A percentile compares a stretch with the other conserved stretches of the same genome.
Evolutionary conservation across 2,329 filamentous ascomycete genomes (phyloP).

Genomic region (Ascochyta lentis): DNA sequence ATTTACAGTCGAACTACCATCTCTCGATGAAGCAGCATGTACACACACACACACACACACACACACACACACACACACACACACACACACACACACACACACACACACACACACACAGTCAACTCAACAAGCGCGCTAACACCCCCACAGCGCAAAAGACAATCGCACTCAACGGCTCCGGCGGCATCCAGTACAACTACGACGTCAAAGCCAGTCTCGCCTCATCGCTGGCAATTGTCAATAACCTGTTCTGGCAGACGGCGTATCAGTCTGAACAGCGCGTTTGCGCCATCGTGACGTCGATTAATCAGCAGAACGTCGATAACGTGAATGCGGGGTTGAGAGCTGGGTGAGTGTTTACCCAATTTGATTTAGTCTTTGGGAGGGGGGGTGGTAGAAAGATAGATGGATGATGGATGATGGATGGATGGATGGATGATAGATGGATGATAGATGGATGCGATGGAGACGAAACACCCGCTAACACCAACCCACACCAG

Average conservation of each 20-base stretch:
- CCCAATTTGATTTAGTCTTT: not conserved
- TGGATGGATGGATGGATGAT: too few relatives aligned
- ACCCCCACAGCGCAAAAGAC: not conserved
- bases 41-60: too few relatives aligned
- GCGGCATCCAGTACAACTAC: not conserved
- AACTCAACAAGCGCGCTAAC: not conserved
- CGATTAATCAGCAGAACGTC: conserved; percentile 9
- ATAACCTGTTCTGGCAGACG: conserved; percentile 5
- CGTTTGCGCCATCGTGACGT: conserved; percentile 4
- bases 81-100: too few relatives aligned
- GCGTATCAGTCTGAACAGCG: not conserved
- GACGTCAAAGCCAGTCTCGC: not conserved
- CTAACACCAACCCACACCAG: not conserved
- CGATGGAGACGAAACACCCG: too few relatives aligned
- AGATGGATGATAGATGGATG: too few relatives aligned
- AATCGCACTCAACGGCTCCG: not conserved
- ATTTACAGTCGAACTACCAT: too few relatives aligned
- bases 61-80: too few relatives aligned
- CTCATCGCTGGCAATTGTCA: not conserved
- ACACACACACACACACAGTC: too few relatives aligned
- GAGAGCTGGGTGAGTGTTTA: not conserved
- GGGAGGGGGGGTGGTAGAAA: too few relatives aligned
- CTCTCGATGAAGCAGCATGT: too few relatives aligned
- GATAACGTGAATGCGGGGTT: not conserved
- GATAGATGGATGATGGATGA: too few relatives aligned